phyloP scores from a whole-genome alignment of 306 rosid species.

The Ziziphus jujuba region DNA sequence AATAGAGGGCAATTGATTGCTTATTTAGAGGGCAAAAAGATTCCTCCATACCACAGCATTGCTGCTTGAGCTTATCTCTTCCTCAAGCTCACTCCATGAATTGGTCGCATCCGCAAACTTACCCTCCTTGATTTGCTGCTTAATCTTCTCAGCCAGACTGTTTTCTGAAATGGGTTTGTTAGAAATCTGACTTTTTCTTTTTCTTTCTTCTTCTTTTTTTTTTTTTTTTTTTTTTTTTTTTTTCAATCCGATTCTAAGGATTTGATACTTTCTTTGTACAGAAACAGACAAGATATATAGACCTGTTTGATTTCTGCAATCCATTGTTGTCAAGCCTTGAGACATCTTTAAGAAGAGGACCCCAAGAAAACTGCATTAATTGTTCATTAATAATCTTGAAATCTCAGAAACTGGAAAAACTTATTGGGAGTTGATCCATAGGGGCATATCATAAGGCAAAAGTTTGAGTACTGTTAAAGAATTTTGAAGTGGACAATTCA shows the following conservation, averaged over 20 bases:
- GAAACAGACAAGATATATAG: neutral
- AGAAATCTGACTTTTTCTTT: slow-evolving; percentile 10
- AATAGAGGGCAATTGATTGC: too few species aligned
- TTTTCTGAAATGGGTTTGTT: slow-evolving; percentile 22
- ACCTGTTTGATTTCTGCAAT: slow-evolving; percentile 59
- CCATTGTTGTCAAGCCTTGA: slow-evolving; percentile 72
- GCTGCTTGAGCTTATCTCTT: slow-evolving; percentile 30
- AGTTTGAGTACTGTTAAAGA: neutral
- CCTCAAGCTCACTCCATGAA: slow-evolving; percentile 65
- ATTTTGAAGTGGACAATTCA: neutral
- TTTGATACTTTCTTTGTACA: neutral
- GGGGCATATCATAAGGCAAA: neutral
- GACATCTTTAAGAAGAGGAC: slow-evolving; percentile 85
- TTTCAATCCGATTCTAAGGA: too few species aligned
- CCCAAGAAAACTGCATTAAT: slow-evolving; percentile 76
- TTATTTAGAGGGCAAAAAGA: too few species aligned
- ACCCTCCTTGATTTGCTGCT: slow-evolving; percentile 55
- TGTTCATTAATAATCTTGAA: neutral
- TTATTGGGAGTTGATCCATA: slow-evolving; percentile 2
- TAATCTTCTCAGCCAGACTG: slow-evolving; percentile 70
- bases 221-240: neutral
- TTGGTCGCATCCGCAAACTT: slow-evolving; percentile 54
- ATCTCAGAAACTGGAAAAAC: neutral
- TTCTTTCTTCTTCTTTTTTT: neutral
- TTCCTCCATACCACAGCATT: slow-evolving; percentile 57